These are phyloP conservation scores for Canna indica DNA, from an alignment of 176 grass and related monocot genomes.

Conservation along the genomic window DNA sequence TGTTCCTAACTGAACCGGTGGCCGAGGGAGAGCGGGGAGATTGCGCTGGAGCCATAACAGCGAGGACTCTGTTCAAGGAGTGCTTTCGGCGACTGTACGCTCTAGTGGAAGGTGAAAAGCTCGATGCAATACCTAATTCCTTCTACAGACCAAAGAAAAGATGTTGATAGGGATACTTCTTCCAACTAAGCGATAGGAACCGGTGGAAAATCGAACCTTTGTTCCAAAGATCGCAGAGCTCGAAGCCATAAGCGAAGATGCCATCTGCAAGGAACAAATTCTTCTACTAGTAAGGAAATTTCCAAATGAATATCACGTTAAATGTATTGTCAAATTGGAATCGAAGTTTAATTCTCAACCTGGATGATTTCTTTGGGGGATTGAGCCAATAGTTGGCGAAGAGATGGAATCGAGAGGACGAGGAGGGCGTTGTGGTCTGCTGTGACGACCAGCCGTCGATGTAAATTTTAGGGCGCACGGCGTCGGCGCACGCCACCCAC, in stretches of 20 bases:
- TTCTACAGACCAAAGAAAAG: slow-evolving; percentile 34
- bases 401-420: no score
- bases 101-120: slow-evolving; percentile 24
- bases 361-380: no score
- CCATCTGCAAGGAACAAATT: neutral
- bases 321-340: no score
- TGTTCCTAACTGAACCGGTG: slow-evolving; percentile 59
- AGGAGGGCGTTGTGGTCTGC: no score
- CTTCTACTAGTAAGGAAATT: no score
- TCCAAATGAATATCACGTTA: no score
- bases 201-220: neutral
- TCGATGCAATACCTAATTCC: slow-evolving; percentile 30
- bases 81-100: slow-evolving; percentile 21
- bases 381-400: no score
- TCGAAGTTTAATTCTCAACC: no score
- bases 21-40: slow-evolving; percentile 44
- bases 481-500: no score
- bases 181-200: neutral
- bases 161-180: neutral
- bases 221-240: slow-evolving; percentile 1
- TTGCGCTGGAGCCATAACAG: slow-evolving; percentile 46
- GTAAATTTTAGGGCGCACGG: no score
- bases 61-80: slow-evolving; percentile 27
- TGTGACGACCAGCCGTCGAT: no score
- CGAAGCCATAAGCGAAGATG: slow-evolving; percentile 4